Conservation (phyloP, 805 yeast genomes). For the Metschnikowia noctiluminum region DNA sequence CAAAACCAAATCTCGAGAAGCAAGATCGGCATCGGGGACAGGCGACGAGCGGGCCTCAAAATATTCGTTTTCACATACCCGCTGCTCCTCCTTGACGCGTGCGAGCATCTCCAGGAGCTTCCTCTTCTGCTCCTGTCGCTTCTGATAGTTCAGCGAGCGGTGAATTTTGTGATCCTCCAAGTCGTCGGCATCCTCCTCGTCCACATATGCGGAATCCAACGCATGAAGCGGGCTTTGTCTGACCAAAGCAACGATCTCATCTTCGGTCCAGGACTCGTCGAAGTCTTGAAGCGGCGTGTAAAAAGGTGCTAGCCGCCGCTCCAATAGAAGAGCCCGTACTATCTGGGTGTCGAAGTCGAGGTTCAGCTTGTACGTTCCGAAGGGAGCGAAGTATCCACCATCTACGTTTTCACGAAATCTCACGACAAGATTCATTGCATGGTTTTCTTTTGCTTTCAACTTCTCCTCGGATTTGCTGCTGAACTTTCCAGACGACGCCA, state of each 20-base stretch:
- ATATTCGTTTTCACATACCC: slow-evolving; percentile 36
- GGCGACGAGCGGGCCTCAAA: slow-evolving; percentile 17
- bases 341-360: slow-evolving; percentile 69
- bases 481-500: slow-evolving; percentile 7
- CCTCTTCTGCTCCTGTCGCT: slow-evolving; percentile 49
- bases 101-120: slow-evolving; percentile 39
- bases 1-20: slow-evolving; percentile 47
- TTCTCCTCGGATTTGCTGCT: slow-evolving; percentile 43
- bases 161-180: slow-evolving; percentile 57
- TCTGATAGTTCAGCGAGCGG: slow-evolving; percentile 43
- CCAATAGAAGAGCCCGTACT: slow-evolving; percentile 68
- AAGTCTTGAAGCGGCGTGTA: slow-evolving; percentile 84
- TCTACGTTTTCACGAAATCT: slow-evolving; percentile 71
- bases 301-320: slow-evolving; percentile 81
- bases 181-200: slow-evolving; percentile 57
- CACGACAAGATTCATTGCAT: slow-evolving; percentile 56
- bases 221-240: slow-evolving; percentile 56
- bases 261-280: slow-evolving; percentile 67
- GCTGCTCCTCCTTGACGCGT: slow-evolving; percentile 27
- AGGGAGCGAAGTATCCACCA: slow-evolving; percentile 92
- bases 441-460: slow-evolving; percentile 46
- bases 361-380: slow-evolving; percentile 78
- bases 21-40: slow-evolving; percentile 17
- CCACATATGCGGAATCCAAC: slow-evolving; percentile 43
- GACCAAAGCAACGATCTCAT: slow-evolving; percentile 52